These are phyloP conservation scores for Entomortierella chlamydospora DNA, from an alignment of 192 early-diverging fungal species.

Conservation along the genomic window DNA sequence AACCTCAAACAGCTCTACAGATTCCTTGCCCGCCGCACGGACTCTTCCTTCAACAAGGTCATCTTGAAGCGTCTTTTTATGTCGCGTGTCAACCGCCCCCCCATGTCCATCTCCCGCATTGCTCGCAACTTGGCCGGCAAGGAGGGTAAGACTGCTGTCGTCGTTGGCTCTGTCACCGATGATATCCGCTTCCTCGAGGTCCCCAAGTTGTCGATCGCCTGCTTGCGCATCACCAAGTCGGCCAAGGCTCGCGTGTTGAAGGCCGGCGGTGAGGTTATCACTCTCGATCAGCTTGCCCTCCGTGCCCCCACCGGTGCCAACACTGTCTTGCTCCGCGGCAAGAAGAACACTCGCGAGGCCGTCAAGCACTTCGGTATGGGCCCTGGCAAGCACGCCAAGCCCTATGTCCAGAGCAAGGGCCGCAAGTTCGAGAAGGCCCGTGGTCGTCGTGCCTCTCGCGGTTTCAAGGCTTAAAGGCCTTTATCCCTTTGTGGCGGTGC, in stretches of 20 bases:
- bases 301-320: constrained; percentile 97
- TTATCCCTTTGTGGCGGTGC: constrained; percentile 23
- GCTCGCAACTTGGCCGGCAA: constrained; percentile 78
- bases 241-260: constrained; percentile 98
- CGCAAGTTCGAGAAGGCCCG: constrained; percentile 99
- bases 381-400: constrained; percentile 64
- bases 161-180: constrained; percentile 97
- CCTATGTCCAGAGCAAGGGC: constrained; percentile 98
- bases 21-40: constrained; percentile 99
- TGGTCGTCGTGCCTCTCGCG: constrained; percentile 99
- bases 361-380: constrained; percentile 98
- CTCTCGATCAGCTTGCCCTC: constrained; percentile 98
- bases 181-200: constrained; percentile 89
- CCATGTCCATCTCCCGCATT: constrained; percentile 93
- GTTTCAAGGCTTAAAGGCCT: constrained; percentile 89
- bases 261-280: constrained; percentile 98
- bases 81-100: constrained; percentile 97
- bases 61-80: constrained; percentile 98
- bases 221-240: constrained; percentile 94
- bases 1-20: constrained; percentile 83
- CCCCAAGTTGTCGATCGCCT: constrained; percentile 96
- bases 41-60: constrained; percentile 99
- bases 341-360: constrained; percentile 94
- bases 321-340: constrained; percentile 95
- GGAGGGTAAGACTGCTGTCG: constrained; percentile 90